Evolutionary conservation across 768 basidiomycete genomes (phyloP).

Genomic region (Agrocybe praecox): DNA sequence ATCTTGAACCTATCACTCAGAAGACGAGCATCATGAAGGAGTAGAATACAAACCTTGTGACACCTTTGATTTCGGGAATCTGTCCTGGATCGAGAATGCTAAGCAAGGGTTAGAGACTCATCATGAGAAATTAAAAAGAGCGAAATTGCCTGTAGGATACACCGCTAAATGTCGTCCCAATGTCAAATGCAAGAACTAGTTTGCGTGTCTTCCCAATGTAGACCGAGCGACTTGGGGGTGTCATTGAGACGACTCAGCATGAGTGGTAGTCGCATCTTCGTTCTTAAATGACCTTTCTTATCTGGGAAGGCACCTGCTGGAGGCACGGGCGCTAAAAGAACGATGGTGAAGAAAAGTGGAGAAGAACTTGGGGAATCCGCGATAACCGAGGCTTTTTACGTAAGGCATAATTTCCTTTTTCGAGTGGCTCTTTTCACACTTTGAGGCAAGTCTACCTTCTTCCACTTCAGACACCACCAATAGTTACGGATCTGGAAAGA

Average conservation of each 20-base stretch:
- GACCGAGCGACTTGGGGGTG: constrained; percentile 3
- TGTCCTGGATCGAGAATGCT: constrained; percentile 22
- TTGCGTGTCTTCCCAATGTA: constrained; percentile 12
- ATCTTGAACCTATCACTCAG: neutral
- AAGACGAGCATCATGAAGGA: neutral
- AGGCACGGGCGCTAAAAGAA: neutral
- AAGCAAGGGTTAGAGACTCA: neutral
- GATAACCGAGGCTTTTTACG: too few species aligned
- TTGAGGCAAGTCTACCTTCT: too few species aligned
- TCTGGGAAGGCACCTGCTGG: neutral
- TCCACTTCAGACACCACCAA: too few species aligned
- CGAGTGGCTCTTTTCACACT: too few species aligned
- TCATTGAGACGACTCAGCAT: neutral
- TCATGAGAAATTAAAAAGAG: neutral
- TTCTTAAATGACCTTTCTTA: neutral
- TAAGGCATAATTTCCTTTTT: too few species aligned
- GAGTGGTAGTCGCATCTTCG: neutral
- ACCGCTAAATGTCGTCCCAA: constrained; percentile 14
- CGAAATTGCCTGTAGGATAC: constrained; percentile 13
- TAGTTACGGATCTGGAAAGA: too few species aligned
- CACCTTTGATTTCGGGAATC: constrained; percentile 19
- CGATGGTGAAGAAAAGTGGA: neutral
- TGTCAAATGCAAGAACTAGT: constrained; percentile 14
- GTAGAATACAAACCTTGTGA: constrained; percentile 15
- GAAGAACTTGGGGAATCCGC: too few species aligned